Conservation (phyloP, 2,329 filamentous ascomycete species). For the Bipolaris oryzae region DNA sequence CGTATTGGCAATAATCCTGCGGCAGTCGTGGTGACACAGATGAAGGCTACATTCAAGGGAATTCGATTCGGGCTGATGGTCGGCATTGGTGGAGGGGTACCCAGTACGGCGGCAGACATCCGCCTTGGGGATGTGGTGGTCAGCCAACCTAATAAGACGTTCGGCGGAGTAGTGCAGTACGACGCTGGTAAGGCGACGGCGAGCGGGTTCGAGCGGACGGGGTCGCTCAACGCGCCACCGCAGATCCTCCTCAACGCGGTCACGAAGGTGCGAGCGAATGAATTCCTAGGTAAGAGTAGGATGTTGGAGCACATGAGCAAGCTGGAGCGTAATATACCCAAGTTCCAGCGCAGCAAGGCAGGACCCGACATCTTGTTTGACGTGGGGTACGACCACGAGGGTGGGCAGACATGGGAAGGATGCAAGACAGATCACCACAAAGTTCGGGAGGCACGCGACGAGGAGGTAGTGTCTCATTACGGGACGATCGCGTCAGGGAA, state of each 20-base stretch:
- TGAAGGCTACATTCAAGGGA: conserved; percentile 34
- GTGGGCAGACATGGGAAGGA: too few species aligned
- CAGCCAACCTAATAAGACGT: not conserved
- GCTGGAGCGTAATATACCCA: not conserved
- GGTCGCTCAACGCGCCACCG: conserved; percentile 15
- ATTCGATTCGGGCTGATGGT: conserved; percentile 51
- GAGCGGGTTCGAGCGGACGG: conserved; percentile 14
- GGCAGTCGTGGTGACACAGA: conserved; percentile 34
- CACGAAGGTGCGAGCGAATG: conserved; percentile 3
- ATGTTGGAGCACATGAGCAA: not conserved
- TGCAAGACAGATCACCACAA: too few species aligned
- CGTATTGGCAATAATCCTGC: conserved; percentile 43
- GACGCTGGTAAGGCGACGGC: conserved; percentile 8
- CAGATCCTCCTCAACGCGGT: conserved; percentile 19
- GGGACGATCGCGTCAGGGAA: conserved; percentile 52
- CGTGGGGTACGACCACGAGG: conserved; percentile 19
- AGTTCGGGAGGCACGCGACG: not conserved
- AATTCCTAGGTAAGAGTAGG: too few species aligned
- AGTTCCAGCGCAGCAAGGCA: not conserved
- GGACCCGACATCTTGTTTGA: conserved; percentile 23
- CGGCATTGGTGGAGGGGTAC: conserved; percentile 46
- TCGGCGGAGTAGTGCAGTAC: conserved; percentile 6
- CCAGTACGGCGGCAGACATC: conserved; percentile 12
- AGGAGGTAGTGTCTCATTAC: conserved; percentile 41
- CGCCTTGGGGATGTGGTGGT: conserved; percentile 8